Conservation (phyloP, 768 basidiomycete genomes). For the Hypholoma sublateritium region DNA sequence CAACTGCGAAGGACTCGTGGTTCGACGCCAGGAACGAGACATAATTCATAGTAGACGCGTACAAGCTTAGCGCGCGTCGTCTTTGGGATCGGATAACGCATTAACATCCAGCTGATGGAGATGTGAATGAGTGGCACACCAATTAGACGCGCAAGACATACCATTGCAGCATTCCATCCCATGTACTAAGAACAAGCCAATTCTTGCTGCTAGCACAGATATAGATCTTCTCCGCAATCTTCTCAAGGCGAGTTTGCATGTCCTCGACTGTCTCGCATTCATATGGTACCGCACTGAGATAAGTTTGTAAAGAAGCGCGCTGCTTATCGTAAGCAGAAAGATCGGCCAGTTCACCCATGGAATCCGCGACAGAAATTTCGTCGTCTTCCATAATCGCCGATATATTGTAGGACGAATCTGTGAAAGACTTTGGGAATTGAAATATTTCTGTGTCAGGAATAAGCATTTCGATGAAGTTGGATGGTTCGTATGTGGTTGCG, state of each 20-base stretch:
- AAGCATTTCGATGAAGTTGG: constrained; percentile 1
- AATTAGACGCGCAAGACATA: constrained; percentile 26
- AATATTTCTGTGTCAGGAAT: constrained; percentile 2
- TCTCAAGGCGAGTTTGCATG: constrained; percentile 70
- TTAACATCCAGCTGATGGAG: constrained; percentile 67
- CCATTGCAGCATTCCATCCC: constrained; percentile 84
- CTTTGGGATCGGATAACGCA: constrained; percentile 77
- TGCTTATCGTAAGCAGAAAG: constrained; percentile 55
- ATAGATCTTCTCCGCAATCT: constrained; percentile 66
- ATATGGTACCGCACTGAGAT: constrained; percentile 71
- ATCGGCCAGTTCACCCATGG: constrained; percentile 36
- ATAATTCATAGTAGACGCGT: constrained; percentile 77
- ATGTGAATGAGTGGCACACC: background rate
- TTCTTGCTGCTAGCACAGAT: constrained; percentile 74
- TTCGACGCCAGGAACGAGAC: constrained; percentile 74
- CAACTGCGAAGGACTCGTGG: constrained; percentile 69
- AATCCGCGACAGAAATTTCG: constrained; percentile 44
- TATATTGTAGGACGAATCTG: constrained; percentile 7
- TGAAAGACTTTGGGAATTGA: constrained; percentile 10
- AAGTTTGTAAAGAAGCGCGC: constrained; percentile 58
- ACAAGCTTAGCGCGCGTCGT: constrained; percentile 71
- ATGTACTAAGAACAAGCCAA: constrained; percentile 71
- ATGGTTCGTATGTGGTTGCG: background rate
- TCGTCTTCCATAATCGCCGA: constrained; percentile 55
- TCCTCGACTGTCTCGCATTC: constrained; percentile 67